Evolutionary conservation across 2,329 filamentous ascomycete species (phyloP), one percentile per base, ranked within the genome.

Genomic region (Exutisphaerella laricina): DNA sequence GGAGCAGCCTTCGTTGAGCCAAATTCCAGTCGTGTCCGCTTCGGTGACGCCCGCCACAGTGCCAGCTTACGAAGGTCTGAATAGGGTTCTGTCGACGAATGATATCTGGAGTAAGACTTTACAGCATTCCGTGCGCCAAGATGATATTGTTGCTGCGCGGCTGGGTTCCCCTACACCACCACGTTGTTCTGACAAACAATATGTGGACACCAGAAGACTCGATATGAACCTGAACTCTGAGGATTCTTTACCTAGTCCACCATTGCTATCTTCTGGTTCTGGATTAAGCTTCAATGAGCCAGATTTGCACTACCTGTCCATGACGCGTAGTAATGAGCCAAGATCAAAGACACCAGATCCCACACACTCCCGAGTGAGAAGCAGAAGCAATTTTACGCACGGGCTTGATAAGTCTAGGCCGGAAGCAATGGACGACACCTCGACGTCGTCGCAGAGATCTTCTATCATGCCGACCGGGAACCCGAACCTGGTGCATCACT

Each of bases 141-240:
- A 54, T 12, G 45, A 55, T 13, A 49, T 51, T 17, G 22, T 55
- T 16, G 40, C 51, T 14, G 47, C 50, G 16, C 47, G 51, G 7
- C 46, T 55, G 26, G 54, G 54, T 20, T 48, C 51, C 8, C 55
- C 55, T 4, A 49, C 47, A n/a, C 41, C 45, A 12, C 45, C 50
- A 2, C 46, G 41, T 17, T n/a, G n/a, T n/a, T 47, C 55, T 7
- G 39, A 49, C 21, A 55, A 53, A 26, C 46, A 43, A 32, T 54
- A 28, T 32, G 46, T 38, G 5, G 48, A 49, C 20, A 21, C 28
- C 2, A 39, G 42, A 23, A 35, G 41, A 16, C 34, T 32, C 9
- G 39, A 45, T 14, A 14, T 39, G 22, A 41, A 29, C 21, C 9
- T 22, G n/a, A 25, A 34, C 6, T 26, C 36, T n/a, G 32, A 43